These are phyloP conservation scores for Neurospora tetraspora DNA, from an alignment of 495 filamentous ascomycete genomes.

Conservation along the genomic window DNA sequence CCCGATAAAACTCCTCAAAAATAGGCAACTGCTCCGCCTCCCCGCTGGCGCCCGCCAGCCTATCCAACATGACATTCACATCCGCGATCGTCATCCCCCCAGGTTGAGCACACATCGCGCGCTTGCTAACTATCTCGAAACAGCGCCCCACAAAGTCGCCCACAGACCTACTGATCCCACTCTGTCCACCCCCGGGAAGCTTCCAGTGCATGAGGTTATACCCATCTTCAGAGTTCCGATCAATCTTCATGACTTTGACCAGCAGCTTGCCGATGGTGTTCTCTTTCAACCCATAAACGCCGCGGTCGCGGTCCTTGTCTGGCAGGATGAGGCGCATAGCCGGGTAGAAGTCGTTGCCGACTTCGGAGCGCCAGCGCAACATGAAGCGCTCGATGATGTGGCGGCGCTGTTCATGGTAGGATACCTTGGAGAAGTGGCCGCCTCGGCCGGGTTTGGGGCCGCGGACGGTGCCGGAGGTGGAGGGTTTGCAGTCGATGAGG, in stretches of 20 bases:
- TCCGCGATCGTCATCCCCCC: constrained; percentile 78
- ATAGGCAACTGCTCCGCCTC: constrained; percentile 78
- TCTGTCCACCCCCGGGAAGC: constrained; percentile 53
- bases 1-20: constrained; percentile 70
- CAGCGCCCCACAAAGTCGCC: constrained; percentile 90
- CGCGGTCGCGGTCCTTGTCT: constrained; percentile 84
- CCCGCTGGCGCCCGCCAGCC: constrained; percentile 60
- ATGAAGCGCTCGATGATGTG: constrained; percentile 86
- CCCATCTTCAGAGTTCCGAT: constrained; percentile 82
- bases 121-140: constrained; percentile 74
- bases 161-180: constrained; percentile 65
- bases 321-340: constrained; percentile 88
- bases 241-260: constrained; percentile 86
- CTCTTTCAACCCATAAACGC: constrained; percentile 94
- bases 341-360: constrained; percentile 88
- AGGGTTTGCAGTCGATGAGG: constrained; percentile 73
- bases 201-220: constrained; percentile 88
- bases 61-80: constrained; percentile 80
- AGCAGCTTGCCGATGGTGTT: constrained; percentile 79
- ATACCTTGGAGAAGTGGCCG: constrained; percentile 47
- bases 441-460: constrained; percentile 30
- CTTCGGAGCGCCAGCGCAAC: constrained; percentile 74
- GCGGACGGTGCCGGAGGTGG: constrained; percentile 35
- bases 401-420: constrained; percentile 75
- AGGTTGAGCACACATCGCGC: constrained; percentile 61